A percentile compares a stretch with the other conserved stretches of the same genome.
Conservation (phyloP, 2,329 filamentous ascomycete genomes). For the Monosporascus sp. region DNA sequence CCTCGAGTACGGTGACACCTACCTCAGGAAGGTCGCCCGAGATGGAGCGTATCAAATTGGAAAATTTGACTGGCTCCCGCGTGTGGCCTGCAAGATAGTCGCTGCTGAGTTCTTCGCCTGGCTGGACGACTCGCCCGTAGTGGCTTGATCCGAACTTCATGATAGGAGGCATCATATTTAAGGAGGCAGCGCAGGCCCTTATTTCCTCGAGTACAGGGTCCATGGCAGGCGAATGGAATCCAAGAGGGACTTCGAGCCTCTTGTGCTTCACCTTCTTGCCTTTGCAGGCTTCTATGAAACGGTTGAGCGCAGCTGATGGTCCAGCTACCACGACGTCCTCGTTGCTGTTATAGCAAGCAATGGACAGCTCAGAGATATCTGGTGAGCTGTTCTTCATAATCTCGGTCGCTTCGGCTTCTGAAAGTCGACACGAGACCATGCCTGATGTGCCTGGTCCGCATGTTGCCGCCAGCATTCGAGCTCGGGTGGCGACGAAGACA, state of each 20-base stretch:
- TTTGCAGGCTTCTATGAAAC: constrained; percentile 12
- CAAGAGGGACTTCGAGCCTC: constrained; percentile 20
- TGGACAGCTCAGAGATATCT: constrained; percentile 5
- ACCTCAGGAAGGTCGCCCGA: not conserved
- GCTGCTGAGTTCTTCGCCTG: not conserved
- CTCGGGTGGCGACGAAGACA: constrained; percentile 16
- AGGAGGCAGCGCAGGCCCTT: not conserved
- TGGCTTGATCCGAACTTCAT: constrained; percentile 12
- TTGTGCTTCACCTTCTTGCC: constrained; percentile 17
- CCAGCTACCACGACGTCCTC: constrained; percentile 26
- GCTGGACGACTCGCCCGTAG: constrained; percentile 5
- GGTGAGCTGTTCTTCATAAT: not conserved
- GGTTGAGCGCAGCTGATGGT: constrained; percentile 10
- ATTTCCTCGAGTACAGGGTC: constrained; percentile 19
- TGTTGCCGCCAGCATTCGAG: constrained; percentile 12
- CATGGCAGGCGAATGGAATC: constrained; percentile 24
- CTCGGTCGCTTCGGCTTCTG: constrained; percentile 7
- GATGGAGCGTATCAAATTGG: constrained; percentile 7
- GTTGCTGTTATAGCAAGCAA: constrained; percentile 28
- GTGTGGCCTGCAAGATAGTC: constrained; percentile 18
- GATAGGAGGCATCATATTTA: not conserved
- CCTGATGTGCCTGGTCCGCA: constrained; percentile 9
- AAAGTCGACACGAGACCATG: constrained; percentile 15
- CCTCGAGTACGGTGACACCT: constrained; percentile 10
- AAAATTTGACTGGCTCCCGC: constrained; percentile 21